These are phyloP conservation scores for Peronospora farinosa DNA, from an alignment of 352 stramenopile genomes.

Conservation along the genomic window DNA sequence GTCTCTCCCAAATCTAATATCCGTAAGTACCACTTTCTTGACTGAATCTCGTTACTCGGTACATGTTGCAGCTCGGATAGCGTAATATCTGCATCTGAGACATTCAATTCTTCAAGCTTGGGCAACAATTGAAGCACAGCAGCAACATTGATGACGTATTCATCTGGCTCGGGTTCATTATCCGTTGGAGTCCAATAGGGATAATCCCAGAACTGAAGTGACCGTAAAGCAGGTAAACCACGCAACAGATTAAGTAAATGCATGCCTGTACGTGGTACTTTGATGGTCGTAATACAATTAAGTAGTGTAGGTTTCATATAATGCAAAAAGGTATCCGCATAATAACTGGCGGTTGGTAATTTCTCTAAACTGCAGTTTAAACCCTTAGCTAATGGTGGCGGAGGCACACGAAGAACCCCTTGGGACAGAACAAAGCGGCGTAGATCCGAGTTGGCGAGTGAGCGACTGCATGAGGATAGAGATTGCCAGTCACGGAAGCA, in stretches of 20 bases:
- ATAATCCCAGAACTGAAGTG: conserved; percentile 41
- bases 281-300: conserved; percentile 25
- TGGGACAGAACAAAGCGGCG: conserved; percentile 40
- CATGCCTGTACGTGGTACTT: conserved; percentile 35
- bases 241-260: conserved; percentile 37
- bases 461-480: conserved; percentile 33
- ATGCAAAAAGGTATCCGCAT: conserved; percentile 30
- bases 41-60: not conserved
- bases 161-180: conserved; percentile 16
- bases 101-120: conserved; percentile 31
- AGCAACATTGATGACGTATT: conserved; percentile 35
- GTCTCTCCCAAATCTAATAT: conserved; percentile 33
- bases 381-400: conserved; percentile 12
- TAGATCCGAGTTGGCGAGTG: conserved; percentile 30
- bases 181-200: conserved; percentile 29
- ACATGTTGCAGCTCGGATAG: conserved; percentile 18
- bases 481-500: conserved; percentile 32
- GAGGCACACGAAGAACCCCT: conserved; percentile 33
- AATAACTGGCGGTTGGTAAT: conserved; percentile 28
- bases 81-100: conserved; percentile 31
- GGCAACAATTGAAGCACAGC: conserved; percentile 30
- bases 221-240: conserved; percentile 25
- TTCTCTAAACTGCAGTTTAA: conserved; percentile 4
- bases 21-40: conserved; percentile 9
- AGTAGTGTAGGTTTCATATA: conserved; percentile 28